Conservation (phyloP, 2,329 filamentous ascomycete genomes). For the Grosmannia serpens region DNA sequence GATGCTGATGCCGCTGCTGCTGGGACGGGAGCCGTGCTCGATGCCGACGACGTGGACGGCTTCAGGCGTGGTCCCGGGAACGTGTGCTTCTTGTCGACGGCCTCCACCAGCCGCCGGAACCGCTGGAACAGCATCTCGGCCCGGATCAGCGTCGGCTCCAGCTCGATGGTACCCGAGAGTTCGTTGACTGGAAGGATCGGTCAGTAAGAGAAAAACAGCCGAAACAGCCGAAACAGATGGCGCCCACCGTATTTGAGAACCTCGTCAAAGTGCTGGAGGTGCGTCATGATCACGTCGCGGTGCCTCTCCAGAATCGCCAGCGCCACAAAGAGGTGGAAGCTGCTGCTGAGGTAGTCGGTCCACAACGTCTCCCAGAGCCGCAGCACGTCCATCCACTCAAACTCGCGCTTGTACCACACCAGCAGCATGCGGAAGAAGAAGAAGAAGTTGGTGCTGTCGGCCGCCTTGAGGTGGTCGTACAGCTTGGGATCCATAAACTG, state of each 20-base stretch:
- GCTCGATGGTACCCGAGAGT: conserved; percentile 82
- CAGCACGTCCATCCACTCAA: conserved; percentile 76
- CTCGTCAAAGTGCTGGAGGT: conserved; percentile 90
- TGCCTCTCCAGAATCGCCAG: conserved; percentile 93
- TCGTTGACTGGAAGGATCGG: conserved; percentile 64
- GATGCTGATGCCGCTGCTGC: not conserved
- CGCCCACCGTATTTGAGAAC: conserved; percentile 84
- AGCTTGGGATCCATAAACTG: conserved; percentile 94
- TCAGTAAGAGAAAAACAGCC: conserved; percentile 2
- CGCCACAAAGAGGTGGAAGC: conserved; percentile 91
- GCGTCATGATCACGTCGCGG: conserved; percentile 89
- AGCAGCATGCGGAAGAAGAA: conserved; percentile 99
- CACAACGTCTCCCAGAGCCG: conserved; percentile 86
- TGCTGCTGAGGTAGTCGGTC: conserved; percentile 82
- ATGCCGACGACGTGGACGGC: not conserved
- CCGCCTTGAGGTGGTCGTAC: conserved; percentile 77
- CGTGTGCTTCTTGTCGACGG: conserved; percentile 81
- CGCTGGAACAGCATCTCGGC: conserved; percentile 81
- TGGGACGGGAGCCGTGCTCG: not conserved
- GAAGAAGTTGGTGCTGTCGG: conserved; percentile 97
- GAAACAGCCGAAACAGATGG: not conserved
- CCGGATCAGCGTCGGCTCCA: conserved; percentile 72
- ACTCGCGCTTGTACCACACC: conserved; percentile 98
- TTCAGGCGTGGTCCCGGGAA: conserved; percentile 51
- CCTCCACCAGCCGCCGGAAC: conserved; percentile 81